Conservation (phyloP, 2,329 filamentous ascomycete genomes). For the Pleomassaria siparia region DNA sequence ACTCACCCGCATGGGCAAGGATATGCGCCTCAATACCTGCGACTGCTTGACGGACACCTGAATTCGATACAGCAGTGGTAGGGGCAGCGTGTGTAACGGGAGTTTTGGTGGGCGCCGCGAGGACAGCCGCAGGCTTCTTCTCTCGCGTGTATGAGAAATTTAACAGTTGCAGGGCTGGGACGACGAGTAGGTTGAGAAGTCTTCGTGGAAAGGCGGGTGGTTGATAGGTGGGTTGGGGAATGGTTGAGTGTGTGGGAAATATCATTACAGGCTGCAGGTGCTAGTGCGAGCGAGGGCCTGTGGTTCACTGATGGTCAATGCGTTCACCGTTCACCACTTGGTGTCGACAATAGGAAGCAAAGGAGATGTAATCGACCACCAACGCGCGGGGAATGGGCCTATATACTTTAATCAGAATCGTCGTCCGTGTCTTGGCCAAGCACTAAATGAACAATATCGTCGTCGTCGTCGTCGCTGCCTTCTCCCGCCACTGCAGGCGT, state of each 20-base stretch:
- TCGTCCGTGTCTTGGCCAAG: slow-evolving; percentile 41
- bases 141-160: neutral
- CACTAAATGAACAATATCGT: slow-evolving; percentile 35
- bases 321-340: slow-evolving; percentile 7
- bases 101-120: neutral
- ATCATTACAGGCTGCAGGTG: neutral
- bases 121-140: neutral
- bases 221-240: neutral
- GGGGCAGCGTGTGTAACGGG: neutral
- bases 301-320: slow-evolving; percentile 6
- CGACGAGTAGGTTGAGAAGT: neutral
- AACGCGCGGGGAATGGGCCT: neutral
- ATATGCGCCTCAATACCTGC: neutral
- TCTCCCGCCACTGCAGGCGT: slow-evolving; percentile 19
- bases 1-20: neutral
- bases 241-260: neutral
- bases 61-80: neutral
- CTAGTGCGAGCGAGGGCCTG: neutral
- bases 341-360: no score
- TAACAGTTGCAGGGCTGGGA: neutral
- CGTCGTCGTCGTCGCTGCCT: slow-evolving; percentile 35
- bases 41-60: neutral
- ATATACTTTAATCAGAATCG: slow-evolving; percentile 27
- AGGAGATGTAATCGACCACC: neutral
- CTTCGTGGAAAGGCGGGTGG: neutral